Evolutionary conservation across 805 yeast genomes (phyloP).

Genomic region (Candida bentonensis): DNA sequence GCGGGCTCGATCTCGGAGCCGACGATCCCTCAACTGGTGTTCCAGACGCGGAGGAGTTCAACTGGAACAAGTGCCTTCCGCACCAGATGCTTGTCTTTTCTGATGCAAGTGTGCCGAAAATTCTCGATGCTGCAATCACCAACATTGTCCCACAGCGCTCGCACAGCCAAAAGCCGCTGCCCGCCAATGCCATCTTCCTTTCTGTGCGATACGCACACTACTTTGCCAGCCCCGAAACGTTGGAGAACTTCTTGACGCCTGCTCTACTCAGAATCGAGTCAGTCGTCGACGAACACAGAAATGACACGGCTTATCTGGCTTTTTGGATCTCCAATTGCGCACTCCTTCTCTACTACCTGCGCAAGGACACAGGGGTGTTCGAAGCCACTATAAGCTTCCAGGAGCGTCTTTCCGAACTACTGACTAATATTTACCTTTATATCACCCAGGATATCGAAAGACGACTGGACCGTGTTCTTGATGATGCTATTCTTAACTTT

Average conservation of each 20-base stretch:
- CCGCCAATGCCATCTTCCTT: slow-evolving; percentile 29
- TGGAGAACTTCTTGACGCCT: slow-evolving; percentile 20
- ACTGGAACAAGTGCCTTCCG: slow-evolving; percentile 27
- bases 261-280: slow-evolving; percentile 20
- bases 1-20: background rate
- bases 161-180: slow-evolving; percentile 23
- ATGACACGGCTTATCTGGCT: slow-evolving; percentile 33
- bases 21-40: background rate
- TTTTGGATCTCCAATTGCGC: slow-evolving; percentile 82
- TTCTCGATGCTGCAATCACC: slow-evolving; percentile 24
- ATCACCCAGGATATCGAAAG: slow-evolving; percentile 24
- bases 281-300: slow-evolving; percentile 18
- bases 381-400: slow-evolving; percentile 18
- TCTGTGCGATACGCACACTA: slow-evolving; percentile 26
- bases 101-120: slow-evolving; percentile 22
- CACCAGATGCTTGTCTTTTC: slow-evolving; percentile 27
- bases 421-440: slow-evolving; percentile 20
- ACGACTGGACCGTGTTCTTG: slow-evolving; percentile 20
- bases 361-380: slow-evolving; percentile 40
- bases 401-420: slow-evolving; percentile 16
- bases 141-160: slow-evolving; percentile 24
- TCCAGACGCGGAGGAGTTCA: slow-evolving; percentile 17
- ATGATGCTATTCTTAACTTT: slow-evolving; percentile 38
- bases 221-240: slow-evolving; percentile 19
- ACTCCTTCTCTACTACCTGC: slow-evolving; percentile 61